These are phyloP conservation scores for Usnea hakonensis DNA, from an alignment of 495 filamentous ascomycete genomes.

Conservation along the genomic window DNA sequence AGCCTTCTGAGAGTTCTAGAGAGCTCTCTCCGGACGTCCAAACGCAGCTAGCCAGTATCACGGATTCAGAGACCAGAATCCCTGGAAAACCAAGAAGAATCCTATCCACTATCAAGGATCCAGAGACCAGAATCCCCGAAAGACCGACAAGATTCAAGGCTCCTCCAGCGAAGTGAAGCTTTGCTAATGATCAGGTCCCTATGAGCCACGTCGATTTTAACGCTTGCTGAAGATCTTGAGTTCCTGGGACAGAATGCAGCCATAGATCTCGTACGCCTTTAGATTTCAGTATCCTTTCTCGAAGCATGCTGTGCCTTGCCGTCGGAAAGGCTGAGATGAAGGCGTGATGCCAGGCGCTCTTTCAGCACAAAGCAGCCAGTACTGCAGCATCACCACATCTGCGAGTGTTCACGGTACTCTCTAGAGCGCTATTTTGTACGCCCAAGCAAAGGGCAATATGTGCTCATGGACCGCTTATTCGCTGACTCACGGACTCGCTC, in stretches of 20 bases:
- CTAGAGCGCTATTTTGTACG: not conserved
- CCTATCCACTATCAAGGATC: not conserved
- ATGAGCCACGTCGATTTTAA: not conserved
- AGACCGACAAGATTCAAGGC: not conserved
- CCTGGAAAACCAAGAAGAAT: not conserved
- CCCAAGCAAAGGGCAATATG: not conserved
- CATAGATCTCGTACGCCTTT: not conserved
- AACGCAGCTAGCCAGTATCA: not conserved
- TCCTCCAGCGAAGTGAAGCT: not conserved
- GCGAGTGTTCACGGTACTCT: not conserved
- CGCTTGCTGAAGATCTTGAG: not conserved
- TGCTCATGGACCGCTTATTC: too few species aligned
- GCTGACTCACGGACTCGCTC: too few species aligned
- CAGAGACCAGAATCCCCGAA: not conserved
- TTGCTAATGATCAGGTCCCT: not conserved
- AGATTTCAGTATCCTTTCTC: not conserved
- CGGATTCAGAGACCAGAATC: not conserved
- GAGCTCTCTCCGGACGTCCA: not conserved
- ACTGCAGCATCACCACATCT: not conserved
- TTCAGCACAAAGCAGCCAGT: not conserved
- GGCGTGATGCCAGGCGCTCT: too few species aligned
- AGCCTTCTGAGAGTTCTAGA: not conserved
- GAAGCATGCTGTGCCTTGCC: not conserved
- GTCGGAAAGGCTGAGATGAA: too few species aligned
- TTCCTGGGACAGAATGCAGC: not conserved